Evolutionary conservation across 495 filamentous ascomycete genomes (phyloP).

Genomic region (Penicillium antarcticum): DNA sequence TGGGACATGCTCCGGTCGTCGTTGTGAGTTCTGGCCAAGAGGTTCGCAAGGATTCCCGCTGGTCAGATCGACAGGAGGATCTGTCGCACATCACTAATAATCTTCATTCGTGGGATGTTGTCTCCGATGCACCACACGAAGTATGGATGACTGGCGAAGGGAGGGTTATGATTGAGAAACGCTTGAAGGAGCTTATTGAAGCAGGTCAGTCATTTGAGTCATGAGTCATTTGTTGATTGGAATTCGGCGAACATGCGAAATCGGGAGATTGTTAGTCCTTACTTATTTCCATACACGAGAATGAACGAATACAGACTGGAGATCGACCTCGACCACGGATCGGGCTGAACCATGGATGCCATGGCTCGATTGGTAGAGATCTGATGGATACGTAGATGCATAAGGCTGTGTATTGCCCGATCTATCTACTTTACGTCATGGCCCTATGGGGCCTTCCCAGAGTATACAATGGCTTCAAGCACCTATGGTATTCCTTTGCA

Average conservation of each 20-base stretch:
- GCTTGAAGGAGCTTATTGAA: constrained; percentile 58
- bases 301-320: too few relatives aligned
- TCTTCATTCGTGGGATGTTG: constrained; percentile 80
- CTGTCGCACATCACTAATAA: constrained; percentile 74
- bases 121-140: constrained; percentile 78
- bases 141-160: constrained; percentile 76
- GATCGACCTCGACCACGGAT: too few relatives aligned
- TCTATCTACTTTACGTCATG: too few relatives aligned
- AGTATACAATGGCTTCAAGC: too few relatives aligned
- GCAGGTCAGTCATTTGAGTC: constrained; percentile 7
- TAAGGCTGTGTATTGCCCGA: too few relatives aligned
- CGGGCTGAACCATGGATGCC: too few relatives aligned
- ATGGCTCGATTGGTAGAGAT: too few relatives aligned
- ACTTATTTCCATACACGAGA: too few relatives aligned
- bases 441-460: too few relatives aligned
- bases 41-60: constrained; percentile 54
- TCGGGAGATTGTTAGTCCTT: background rate
- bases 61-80: constrained; percentile 79
- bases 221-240: background rate
- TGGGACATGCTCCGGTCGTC: constrained; percentile 64
- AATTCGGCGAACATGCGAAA: too few relatives aligned
- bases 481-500: too few relatives aligned
- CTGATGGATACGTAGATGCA: too few relatives aligned
- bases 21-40: constrained; percentile 80
- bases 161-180: constrained; percentile 64